These are phyloP conservation scores for Singerocomus inundabilis DNA, from an alignment of 1,284 basidiomycete species.

Conservation along the genomic window DNA sequence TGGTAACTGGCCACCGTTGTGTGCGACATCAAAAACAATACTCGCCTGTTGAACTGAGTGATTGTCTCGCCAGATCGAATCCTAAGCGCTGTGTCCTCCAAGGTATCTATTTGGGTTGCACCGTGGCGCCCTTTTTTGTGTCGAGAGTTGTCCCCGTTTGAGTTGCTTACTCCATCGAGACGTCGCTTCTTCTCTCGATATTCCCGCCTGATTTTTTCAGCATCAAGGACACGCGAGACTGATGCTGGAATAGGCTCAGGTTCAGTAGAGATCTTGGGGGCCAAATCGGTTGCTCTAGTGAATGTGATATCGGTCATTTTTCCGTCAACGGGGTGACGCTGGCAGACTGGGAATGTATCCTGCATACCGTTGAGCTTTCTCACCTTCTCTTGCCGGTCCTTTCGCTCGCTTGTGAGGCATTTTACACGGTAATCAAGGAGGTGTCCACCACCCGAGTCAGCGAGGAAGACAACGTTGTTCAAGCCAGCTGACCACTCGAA, in stretches of 20 bases:
- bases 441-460: not conserved
- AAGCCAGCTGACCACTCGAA: not conserved
- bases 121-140: constrained; percentile 39
- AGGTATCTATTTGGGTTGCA: constrained; percentile 21
- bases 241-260: constrained; percentile 68
- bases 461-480: constrained; percentile 17
- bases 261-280: constrained; percentile 40
- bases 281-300: constrained; percentile 50
- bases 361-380: constrained; percentile 40
- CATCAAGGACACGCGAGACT: constrained; percentile 59
- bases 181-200: constrained; percentile 53
- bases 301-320: constrained; percentile 1
- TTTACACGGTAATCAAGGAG: constrained; percentile 24
- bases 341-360: not conserved
- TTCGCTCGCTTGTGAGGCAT: constrained; percentile 72
- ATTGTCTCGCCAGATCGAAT: constrained; percentile 70
- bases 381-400: constrained; percentile 44
- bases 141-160: constrained; percentile 32
- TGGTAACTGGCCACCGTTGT: constrained; percentile 7
- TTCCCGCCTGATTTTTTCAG: constrained; percentile 53
- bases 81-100: constrained; percentile 34
- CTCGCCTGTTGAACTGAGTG: constrained; percentile 70
- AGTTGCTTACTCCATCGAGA: constrained; percentile 31
- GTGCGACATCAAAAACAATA: constrained; percentile 11
- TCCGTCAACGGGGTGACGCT: not conserved